Percentiles rank a stretch among this genome's conserved stretches.
Evolutionary conservation across 2,329 filamentous ascomycete species (phyloP).

Genomic region (Fusarium hostae): DNA sequence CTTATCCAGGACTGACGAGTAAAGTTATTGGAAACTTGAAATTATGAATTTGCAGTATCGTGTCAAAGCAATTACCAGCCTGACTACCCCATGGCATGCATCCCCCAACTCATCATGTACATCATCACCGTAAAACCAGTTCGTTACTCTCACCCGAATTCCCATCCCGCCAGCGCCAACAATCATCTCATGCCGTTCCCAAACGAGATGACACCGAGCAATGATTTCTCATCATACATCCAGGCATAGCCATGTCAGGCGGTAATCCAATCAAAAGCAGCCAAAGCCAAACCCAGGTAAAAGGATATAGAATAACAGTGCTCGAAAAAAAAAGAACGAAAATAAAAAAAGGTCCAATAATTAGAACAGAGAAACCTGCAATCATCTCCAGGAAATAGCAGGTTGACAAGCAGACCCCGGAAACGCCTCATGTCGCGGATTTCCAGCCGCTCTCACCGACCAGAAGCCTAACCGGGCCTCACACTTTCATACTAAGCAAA

Average conservation of each 20-base stretch:
- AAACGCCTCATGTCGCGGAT: constrained; percentile 44
- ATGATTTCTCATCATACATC: constrained; percentile 18
- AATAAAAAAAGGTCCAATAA: background rate
- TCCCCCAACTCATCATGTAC: constrained; percentile 17
- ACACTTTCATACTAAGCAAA: constrained; percentile 39
- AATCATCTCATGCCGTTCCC: constrained; percentile 15
- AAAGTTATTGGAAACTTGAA: constrained; percentile 5
- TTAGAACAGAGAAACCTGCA: constrained; percentile 14
- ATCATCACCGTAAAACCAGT: constrained; percentile 22
- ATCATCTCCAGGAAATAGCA: constrained; percentile 19
- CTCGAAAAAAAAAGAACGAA: background rate
- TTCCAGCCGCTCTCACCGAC: constrained; percentile 55
- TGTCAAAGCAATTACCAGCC: constrained; percentile 38
- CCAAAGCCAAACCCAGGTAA: background rate
- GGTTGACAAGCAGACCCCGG: constrained; percentile 19
- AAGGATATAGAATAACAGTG: constrained; percentile 20
- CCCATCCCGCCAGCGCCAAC: constrained; percentile 3
- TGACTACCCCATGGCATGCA: constrained; percentile 15
- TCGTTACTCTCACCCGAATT: constrained; percentile 14
- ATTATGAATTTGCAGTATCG: constrained; percentile 34
- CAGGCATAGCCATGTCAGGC: constrained; percentile 14
- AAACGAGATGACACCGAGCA: constrained; percentile 3
- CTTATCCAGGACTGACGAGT: background rate
- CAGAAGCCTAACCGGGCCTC: constrained; percentile 47
- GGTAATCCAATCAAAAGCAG: constrained; percentile 22